These are phyloP conservation scores for Cercospora sp. DNA, from an alignment of 2,329 filamentous ascomycete species.

Conservation along the genomic window DNA sequence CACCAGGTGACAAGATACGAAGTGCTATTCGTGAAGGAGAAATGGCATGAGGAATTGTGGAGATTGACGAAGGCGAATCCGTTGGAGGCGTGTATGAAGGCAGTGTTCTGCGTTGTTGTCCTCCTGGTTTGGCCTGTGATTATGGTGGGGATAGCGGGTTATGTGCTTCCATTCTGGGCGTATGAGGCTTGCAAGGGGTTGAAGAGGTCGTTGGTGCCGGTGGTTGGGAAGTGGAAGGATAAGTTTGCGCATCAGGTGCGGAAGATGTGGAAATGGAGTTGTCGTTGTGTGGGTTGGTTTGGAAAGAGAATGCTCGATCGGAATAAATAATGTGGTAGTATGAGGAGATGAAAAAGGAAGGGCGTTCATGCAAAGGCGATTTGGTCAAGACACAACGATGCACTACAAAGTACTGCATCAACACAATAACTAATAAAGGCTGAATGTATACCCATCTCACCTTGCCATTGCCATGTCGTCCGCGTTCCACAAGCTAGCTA, in stretches of 20 bases:
- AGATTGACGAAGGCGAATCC: background rate
- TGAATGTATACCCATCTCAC: background rate
- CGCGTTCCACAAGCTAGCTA: background rate
- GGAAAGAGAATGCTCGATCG: background rate
- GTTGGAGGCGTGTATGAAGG: background rate
- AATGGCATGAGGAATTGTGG: background rate
- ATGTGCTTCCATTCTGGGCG: background rate
- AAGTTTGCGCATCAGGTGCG: background rate
- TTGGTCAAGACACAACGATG: background rate
- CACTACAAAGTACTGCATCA: background rate
- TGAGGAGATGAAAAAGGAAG: background rate
- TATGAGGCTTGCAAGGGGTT: background rate
- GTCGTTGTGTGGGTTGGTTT: background rate
- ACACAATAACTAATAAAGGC: background rate
- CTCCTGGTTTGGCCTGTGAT: background rate
- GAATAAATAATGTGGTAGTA: background rate
- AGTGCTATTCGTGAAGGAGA: background rate
- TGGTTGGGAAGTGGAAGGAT: background rate
- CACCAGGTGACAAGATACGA: background rate
- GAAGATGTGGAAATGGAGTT: background rate
- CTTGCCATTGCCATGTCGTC: background rate
- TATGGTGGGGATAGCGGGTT: background rate
- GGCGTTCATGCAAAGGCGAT: background rate
- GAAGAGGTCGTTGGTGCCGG: background rate
- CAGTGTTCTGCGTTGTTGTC: background rate